Conservation (phyloP, 768 basidiomycete species). For the Tricholoma furcatifolium region DNA sequence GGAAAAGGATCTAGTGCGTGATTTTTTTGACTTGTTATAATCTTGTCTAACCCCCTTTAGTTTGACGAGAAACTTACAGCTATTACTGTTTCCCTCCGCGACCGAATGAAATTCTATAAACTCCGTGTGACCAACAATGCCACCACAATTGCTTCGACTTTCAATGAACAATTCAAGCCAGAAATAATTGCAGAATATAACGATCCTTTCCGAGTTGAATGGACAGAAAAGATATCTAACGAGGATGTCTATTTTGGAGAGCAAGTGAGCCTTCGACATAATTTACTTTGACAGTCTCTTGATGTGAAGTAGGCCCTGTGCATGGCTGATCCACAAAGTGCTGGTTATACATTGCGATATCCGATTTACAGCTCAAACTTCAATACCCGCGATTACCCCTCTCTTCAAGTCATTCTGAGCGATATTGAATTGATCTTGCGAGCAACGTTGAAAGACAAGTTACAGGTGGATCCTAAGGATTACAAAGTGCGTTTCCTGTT, state of each 20-base stretch:
- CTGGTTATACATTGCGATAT: constrained; percentile 76
- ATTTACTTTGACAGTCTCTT: background rate
- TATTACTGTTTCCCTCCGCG: constrained; percentile 69
- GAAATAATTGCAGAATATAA: constrained; percentile 85
- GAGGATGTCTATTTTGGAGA: constrained; percentile 70
- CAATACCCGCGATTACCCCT: constrained; percentile 78
- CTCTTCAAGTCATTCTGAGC: constrained; percentile 65
- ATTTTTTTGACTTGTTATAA: background rate
- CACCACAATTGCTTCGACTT: constrained; percentile 66
- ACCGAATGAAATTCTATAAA: constrained; percentile 86
- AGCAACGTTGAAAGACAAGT: constrained; percentile 55
- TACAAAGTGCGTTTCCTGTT: constrained; percentile 51
- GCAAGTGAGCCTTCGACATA: constrained; percentile 39
- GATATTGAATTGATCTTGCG: constrained; percentile 76
- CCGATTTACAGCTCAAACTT: constrained; percentile 82
- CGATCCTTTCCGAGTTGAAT: constrained; percentile 81
- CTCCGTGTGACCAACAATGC: constrained; percentile 72
- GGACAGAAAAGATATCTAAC: constrained; percentile 58
- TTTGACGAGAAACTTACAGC: constrained; percentile 76
- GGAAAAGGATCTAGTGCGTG: constrained; percentile 54
- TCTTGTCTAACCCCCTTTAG: constrained; percentile 30
- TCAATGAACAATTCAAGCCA: constrained; percentile 81
- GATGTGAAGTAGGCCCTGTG: constrained; percentile 54
- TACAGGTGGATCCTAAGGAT: constrained; percentile 51
- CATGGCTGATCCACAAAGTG: constrained; percentile 62